These are phyloP conservation scores for Clonostachys rosea DNA, from an alignment of 2,329 filamentous ascomycete genomes.

Conservation along the genomic window DNA sequence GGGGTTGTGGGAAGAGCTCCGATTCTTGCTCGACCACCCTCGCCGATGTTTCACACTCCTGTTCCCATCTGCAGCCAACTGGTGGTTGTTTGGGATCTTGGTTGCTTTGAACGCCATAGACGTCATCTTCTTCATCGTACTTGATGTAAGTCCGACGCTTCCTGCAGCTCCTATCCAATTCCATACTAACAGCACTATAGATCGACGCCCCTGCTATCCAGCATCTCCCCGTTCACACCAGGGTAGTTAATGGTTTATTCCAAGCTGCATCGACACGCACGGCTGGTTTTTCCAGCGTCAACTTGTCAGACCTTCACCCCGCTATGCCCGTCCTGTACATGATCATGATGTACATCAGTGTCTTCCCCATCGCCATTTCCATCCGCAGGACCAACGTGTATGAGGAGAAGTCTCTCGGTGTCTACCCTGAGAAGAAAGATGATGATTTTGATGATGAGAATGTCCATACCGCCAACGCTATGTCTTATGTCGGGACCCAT, in stretches of 20 bases:
- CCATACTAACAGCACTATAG: constrained; percentile 26
- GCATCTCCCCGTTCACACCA: constrained; percentile 63
- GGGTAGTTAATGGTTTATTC: constrained; percentile 83
- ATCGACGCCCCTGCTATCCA: constrained; percentile 68
- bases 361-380: constrained; percentile 94
- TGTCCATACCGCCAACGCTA: constrained; percentile 33
- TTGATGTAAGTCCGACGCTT: constrained; percentile 62
- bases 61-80: constrained; percentile 85
- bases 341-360: constrained; percentile 99
- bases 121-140: constrained; percentile 83
- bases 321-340: constrained; percentile 91
- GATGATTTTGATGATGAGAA: constrained; percentile 37
- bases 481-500: constrained; percentile 87
- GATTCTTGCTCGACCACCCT: constrained; percentile 89
- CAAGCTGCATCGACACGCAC: constrained; percentile 87
- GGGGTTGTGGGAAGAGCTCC: constrained; percentile 82
- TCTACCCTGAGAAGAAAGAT: constrained; percentile 39
- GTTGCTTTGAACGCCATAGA: constrained; percentile 79
- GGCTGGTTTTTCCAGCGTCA: constrained; percentile 82
- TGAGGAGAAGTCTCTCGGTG: constrained; percentile 81
- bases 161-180: neutral
- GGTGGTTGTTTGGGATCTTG: constrained; percentile 92
- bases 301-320: constrained; percentile 73
- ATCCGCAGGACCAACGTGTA: constrained; percentile 94
- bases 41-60: constrained; percentile 93